Evolutionary conservation across 352 stramenopile genomes (phyloP).

Genomic region (Phytophthora multivora): DNA sequence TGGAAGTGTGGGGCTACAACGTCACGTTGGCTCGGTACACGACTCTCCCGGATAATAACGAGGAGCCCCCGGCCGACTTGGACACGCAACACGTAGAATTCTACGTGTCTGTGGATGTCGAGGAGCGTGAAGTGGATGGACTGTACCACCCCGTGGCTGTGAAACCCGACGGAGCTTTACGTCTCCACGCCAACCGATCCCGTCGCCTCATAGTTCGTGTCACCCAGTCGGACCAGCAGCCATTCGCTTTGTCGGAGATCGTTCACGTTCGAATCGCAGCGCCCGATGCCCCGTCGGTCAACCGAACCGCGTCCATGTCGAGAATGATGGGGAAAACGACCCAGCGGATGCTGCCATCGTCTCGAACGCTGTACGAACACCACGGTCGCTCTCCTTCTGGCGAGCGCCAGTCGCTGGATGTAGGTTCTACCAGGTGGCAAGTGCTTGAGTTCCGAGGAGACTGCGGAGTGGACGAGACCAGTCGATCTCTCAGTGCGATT

Average conservation of each 20-base stretch:
- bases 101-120: conserved; percentile 79
- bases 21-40: conserved; percentile 22
- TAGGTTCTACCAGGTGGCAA: conserved; percentile 32
- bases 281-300: conserved; percentile 30
- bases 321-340: conserved; percentile 45
- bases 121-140: conserved; percentile 69
- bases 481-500: conserved; percentile 55
- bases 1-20: conserved; percentile 67
- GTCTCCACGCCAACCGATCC: conserved; percentile 64
- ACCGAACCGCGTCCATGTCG: conserved; percentile 36
- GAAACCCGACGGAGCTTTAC: conserved; percentile 68
- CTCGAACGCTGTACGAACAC: conserved; percentile 26
- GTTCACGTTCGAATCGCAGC: conserved; percentile 49
- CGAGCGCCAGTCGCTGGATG: conserved; percentile 14
- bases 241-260: conserved; percentile 54
- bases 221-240: conserved; percentile 68
- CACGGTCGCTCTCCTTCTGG: conserved; percentile 7
- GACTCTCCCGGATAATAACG: neutral
- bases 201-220: conserved; percentile 62
- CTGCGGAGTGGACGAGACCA: conserved; percentile 39
- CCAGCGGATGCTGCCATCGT: conserved; percentile 45
- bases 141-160: conserved; percentile 70
- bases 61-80: conserved; percentile 1
- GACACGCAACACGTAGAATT: conserved; percentile 41
- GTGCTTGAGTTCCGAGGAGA: conserved; percentile 42